Evolutionary conservation across 495 filamentous ascomycete genomes (phyloP), one percentile per base, ranked within the genome.

Genomic region (Xylaria longipes): DNA sequence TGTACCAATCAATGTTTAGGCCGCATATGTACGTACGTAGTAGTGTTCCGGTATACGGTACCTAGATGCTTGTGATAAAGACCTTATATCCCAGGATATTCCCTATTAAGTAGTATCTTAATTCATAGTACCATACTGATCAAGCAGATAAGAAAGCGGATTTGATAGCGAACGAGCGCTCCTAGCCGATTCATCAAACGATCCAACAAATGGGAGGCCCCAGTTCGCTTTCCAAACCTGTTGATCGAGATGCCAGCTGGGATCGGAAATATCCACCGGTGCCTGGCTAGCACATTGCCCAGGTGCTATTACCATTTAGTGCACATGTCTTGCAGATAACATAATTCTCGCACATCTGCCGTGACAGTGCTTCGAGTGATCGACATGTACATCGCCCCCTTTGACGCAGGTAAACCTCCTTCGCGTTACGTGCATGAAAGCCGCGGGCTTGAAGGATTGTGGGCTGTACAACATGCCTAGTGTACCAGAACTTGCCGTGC

Each of bases 401-500:
- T 70, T 27, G 37, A 70, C 31, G 45, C 61, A 65, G 39, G 37
- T 56, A 71, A 58, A 46, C 14, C 69, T 46, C 60, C 46, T 65
- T 71, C 69, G 69, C 61, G 56, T 71, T 71, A 71, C 69, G 60
- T 71, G 69, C 69, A 71, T 71, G 60, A 48, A 48, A 57, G 48
- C 31, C 35, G 58, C 22, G 25, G 48, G 65, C 48, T 27, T 27
- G 65, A 67, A 67, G 35, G 65, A 67, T 54, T 17, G 29, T 56
- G 22, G 17, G 65, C 56, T 43, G 65, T 17, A 66, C 45, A 22
- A 1, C 41, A 66, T 37, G n/a, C n/a, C n/a, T n/a, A 33, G 12
- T 31, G 12, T 60, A 22, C 57, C 57, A 37, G n/a, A 35, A 60
- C 57, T 60, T 60, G 33, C 57, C 57, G 31, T 60, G 33, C 33